Base-by-base conservation (phyloP, 768 basidiomycete species). In the Leccinum broughii region DNA sequence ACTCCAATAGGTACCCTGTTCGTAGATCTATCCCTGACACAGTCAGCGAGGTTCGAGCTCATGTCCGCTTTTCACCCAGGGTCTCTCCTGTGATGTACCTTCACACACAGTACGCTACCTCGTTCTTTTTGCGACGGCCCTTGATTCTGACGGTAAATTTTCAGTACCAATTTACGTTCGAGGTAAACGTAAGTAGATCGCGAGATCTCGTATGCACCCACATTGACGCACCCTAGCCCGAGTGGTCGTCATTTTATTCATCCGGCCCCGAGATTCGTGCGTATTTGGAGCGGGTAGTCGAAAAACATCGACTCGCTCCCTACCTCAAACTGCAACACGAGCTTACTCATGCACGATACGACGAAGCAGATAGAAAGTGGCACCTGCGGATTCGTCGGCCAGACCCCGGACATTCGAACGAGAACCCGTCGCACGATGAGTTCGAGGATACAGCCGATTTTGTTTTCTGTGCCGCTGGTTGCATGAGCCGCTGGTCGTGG, bases 101-200 rank as follows among this genome's bases (percentile, higher is more conserved):
- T 77, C 85, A 1, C 84, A 84, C 58, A 78, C 76, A 44, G 84
- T 85, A 66, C 62, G 79, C 62, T 60, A 44, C 14, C 17, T 61
- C 56, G 17, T 17, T 28, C 49, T 28, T 17, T 4, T 66, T 20
- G 20, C 39, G 37, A 41, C 17, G n/a, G 13, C n/a, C 22, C n/a
- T 32, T 28, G 20, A 44, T 3, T 51, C 48, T 49, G 24, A 49
- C 9, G 22, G 6, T 7, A 15, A 24, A 14, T 49, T 49, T 11
- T 39, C 59, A 87, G 84, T 85, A 85, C 64, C 85, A 87, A 69
- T 74, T 83, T 34, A 81, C 83, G 0, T 87, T 86, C 60, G 82
- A 82, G 58, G 72, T 76, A 11, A 83, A 86, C 61, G 82, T 79
- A 61, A 59, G 73, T 15, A 62, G 6, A 30, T 14, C 4, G 7